These are phyloP conservation scores for Kappamyces sp. DNA, from an alignment of 192 early-diverging fungal species.

Conservation along the genomic window DNA sequence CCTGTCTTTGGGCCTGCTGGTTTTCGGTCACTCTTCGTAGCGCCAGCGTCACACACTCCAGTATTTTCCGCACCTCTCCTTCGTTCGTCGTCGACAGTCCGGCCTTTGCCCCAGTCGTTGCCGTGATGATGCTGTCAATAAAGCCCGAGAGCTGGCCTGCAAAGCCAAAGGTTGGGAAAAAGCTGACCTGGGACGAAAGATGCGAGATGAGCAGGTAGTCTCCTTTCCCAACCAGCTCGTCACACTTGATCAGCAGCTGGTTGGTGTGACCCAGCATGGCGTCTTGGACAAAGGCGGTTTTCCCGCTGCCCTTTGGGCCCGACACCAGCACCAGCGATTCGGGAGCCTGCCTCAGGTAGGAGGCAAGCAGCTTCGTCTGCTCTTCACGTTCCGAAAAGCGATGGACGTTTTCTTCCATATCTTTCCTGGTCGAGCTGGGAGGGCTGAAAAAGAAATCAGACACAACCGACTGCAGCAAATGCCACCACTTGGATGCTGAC, in stretches of 20 bases:
- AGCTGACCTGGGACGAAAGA: conserved; percentile 81
- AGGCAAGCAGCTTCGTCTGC: conserved; percentile 29
- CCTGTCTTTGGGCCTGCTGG: conserved; percentile 26
- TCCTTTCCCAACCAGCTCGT: conserved; percentile 66
- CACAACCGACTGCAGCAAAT: conserved; percentile 14
- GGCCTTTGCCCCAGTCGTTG: conserved; percentile 84
- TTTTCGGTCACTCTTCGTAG: conserved; percentile 52
- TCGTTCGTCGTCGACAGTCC: conserved; percentile 75
- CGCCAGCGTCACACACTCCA: conserved; percentile 73
- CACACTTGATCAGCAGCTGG: conserved; percentile 74
- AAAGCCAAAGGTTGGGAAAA: conserved; percentile 75
- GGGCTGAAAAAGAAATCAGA: conserved; percentile 3
- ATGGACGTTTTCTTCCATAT: conserved; percentile 5
- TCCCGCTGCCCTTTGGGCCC: conserved; percentile 82
- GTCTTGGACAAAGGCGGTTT: conserved; percentile 66
- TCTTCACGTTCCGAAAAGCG: conserved; percentile 25
- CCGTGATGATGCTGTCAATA: conserved; percentile 77
- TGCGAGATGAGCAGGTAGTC: conserved; percentile 67
- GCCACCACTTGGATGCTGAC: conserved; percentile 32
- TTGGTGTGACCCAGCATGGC: conserved; percentile 50
- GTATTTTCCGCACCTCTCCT: conserved; percentile 74
- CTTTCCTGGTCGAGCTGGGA: neutral
- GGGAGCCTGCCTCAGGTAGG: conserved; percentile 43
- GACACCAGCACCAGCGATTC: conserved; percentile 80
- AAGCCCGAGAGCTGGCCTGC: conserved; percentile 63